A percentile compares a stretch with the other conserved stretches of the same genome.
Conservation (phyloP, 345 rosid species). For the Aquilaria sinensis region DNA sequence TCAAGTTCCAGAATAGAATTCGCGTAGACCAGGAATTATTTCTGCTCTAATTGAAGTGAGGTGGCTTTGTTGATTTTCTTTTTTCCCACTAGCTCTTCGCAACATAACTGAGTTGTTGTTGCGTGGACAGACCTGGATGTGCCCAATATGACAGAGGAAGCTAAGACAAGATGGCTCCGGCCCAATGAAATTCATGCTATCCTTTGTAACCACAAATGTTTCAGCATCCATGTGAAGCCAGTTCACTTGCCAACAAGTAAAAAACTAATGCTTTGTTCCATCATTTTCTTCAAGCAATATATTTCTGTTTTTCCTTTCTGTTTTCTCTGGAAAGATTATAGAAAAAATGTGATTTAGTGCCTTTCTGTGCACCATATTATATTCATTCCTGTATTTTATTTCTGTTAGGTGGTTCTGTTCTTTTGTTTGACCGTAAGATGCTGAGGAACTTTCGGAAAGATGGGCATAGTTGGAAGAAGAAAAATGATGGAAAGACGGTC, state of each 20-base stretch:
- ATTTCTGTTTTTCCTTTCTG: background rate
- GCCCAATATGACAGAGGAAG: constrained; percentile 58
- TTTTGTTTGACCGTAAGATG: constrained; percentile 90
- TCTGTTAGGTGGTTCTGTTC: constrained; percentile 60
- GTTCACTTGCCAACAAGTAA: constrained; percentile 78
- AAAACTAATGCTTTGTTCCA: background rate
- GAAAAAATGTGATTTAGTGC: too few relatives aligned
- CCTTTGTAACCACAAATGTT: constrained; percentile 64
- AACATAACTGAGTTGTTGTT: constrained; percentile 1
- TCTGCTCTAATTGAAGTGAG: too few relatives aligned
- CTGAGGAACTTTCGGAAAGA: constrained; percentile 96
- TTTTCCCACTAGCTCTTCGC: background rate
- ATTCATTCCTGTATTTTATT: background rate
- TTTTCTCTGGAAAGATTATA: background rate
- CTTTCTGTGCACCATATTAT: too few relatives aligned
- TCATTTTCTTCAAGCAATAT: constrained; percentile 6
- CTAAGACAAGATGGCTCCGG: constrained; percentile 83
- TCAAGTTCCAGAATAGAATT: too few relatives aligned
- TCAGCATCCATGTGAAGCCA: constrained; percentile 76
- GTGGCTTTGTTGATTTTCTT: background rate
- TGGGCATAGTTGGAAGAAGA: constrained; percentile 99
- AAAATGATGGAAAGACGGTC: constrained; percentile 94
- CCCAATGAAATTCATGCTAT: constrained; percentile 93
- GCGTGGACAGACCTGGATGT: constrained; percentile 71
- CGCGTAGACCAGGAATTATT: too few relatives aligned